phyloP scores from a whole-genome alignment of 2,329 filamentous ascomycete species.

The Magnaporthales sp. region DNA sequence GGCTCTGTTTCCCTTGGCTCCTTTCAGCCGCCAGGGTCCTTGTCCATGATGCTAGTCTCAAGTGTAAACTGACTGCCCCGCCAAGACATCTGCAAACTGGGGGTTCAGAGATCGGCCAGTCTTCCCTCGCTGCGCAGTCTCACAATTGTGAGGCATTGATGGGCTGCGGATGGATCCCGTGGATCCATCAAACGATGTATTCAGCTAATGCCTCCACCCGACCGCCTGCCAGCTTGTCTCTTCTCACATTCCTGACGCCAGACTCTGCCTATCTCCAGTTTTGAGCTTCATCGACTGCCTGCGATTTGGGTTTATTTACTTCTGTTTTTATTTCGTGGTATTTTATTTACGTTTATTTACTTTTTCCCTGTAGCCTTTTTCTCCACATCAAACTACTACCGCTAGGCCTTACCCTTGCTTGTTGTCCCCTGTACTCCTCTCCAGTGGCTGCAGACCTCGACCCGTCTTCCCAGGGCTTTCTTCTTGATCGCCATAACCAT shows the following conservation, averaged over 20 bases:
- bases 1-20: not conserved
- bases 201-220: not conserved
- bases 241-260: not conserved
- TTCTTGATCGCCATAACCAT: not conserved
- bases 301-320: not conserved
- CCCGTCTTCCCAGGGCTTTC: not conserved
- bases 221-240: not conserved
- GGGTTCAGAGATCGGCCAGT: not conserved
- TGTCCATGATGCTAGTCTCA: not conserved
- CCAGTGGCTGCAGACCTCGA: not conserved
- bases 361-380: not conserved
- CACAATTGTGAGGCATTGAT: slow-evolving; percentile 4
- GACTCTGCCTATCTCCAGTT: not conserved
- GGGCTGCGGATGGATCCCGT: slow-evolving; percentile 2
- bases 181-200: not conserved
- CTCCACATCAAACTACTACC: not conserved
- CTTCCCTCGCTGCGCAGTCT: not conserved
- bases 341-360: not conserved
- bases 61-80: not conserved
- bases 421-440: not conserved
- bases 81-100: not conserved
- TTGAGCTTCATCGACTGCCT: not conserved
- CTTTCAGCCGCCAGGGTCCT: not conserved
- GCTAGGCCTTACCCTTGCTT: not conserved
- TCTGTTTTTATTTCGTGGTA: not conserved